Evolutionary conservation across 352 stramenopile species (phyloP).

Genomic region (Phytophthora sp.): DNA sequence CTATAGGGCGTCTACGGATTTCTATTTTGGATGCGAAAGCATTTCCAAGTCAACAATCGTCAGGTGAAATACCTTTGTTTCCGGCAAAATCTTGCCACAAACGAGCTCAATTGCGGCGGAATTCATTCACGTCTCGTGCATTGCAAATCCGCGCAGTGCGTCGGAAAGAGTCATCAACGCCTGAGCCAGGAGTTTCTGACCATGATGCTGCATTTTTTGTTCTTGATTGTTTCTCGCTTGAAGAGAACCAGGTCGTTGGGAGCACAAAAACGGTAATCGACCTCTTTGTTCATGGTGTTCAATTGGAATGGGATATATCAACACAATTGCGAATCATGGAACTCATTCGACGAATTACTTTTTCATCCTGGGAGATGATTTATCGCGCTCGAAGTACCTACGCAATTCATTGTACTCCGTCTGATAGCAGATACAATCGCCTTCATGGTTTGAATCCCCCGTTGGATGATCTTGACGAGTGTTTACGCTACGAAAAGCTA

Average conservation of each 20-base stretch:
- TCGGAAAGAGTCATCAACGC: neutral
- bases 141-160: constrained; percentile 2
- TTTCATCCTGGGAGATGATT: constrained; percentile 81
- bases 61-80: constrained; percentile 8
- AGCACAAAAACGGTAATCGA: constrained; percentile 67
- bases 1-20: constrained; percentile 58
- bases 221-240: constrained; percentile 62
- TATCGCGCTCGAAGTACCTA: constrained; percentile 70
- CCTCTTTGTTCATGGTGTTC: constrained; percentile 61
- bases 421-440: constrained; percentile 69
- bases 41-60: constrained; percentile 29
- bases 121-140: constrained; percentile 24
- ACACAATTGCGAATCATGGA: constrained; percentile 70
- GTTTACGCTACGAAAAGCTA: constrained; percentile 37
- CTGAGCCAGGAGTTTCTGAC: neutral
- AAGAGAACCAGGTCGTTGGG: constrained; percentile 60
- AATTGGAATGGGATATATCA: constrained; percentile 56
- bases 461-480: constrained; percentile 52
- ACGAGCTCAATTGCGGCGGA: constrained; percentile 9
- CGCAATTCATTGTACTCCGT: constrained; percentile 50
- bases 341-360: constrained; percentile 69
- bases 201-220: constrained; percentile 48
- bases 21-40: constrained; percentile 45
- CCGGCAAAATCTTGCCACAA: constrained; percentile 9
- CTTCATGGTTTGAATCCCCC: constrained; percentile 60